Percentiles rank a stretch among this genome's conserved stretches.
These are phyloP conservation scores for Dalbergia oliveri DNA, from an alignment of 306 rosid genomes.

Conservation along the genomic window DNA sequence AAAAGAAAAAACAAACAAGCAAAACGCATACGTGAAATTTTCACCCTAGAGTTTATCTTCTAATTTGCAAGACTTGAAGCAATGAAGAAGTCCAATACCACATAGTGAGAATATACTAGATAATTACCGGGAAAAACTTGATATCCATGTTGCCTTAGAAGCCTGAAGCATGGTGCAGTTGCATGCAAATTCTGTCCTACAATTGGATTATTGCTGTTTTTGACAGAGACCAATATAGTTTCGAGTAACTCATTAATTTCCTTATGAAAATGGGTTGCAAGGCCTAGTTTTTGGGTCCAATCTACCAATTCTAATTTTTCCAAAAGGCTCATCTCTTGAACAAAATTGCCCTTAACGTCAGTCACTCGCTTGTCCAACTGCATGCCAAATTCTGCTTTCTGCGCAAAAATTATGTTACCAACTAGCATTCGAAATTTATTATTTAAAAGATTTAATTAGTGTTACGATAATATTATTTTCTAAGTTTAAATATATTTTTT, in stretches of 20 bases:
- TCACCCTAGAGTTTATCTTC: no score
- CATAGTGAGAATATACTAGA: background rate
- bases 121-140: conserved; percentile 58
- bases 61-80: no score
- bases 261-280: conserved; percentile 51
- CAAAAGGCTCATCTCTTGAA: conserved; percentile 12
- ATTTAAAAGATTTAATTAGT: no score
- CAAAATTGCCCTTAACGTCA: conserved; percentile 43
- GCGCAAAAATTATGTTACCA: background rate
- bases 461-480: no score
- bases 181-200: conserved; percentile 40
- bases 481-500: no score
- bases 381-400: conserved; percentile 49
- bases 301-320: conserved; percentile 55
- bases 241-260: conserved; percentile 57
- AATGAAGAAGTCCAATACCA: background rate
- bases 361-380: conserved; percentile 42
- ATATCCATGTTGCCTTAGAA: conserved; percentile 62
- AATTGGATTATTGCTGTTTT: background rate
- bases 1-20: no score
- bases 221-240: conserved; percentile 18
- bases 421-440: no score
- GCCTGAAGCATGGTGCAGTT: conserved; percentile 59
- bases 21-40: no score
- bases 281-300: conserved; percentile 58